Conservation (phyloP, 1,284 basidiomycete genomes). For the Volvariella surrecta region DNA sequence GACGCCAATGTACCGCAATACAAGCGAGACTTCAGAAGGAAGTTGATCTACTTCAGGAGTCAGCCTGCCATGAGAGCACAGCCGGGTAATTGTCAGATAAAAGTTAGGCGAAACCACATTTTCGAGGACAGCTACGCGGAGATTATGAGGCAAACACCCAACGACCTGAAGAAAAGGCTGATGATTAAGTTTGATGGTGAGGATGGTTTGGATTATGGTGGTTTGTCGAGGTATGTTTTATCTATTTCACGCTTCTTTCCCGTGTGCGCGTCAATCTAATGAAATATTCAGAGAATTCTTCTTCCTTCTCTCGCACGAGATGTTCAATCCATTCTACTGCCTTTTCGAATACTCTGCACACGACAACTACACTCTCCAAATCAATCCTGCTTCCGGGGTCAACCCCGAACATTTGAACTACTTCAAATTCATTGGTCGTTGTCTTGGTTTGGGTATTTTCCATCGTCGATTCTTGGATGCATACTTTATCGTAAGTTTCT, state of each 20-base stretch:
- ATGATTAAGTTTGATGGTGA: conserved; percentile 99
- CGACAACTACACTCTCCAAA: conserved; percentile 94
- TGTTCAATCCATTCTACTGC: conserved; percentile 96
- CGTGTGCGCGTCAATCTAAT: background rate
- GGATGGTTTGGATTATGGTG: conserved; percentile 94
- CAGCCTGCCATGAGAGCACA: conserved; percentile 87
- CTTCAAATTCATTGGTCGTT: conserved; percentile 95
- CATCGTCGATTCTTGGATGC: conserved; percentile 94
- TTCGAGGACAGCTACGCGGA: conserved; percentile 95
- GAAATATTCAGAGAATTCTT: conserved; percentile 53
- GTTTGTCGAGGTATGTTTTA: conserved; percentile 72
- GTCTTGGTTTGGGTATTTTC: conserved; percentile 90
- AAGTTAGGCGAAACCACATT: conserved; percentile 88
- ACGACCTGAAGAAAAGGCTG: conserved; percentile 88
- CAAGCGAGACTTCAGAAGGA: conserved; percentile 94
- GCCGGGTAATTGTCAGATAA: conserved; percentile 92
- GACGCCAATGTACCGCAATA: conserved; percentile 93
- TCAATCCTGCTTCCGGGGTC: conserved; percentile 91
- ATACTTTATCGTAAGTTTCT: conserved; percentile 95
- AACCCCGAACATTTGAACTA: conserved; percentile 97
- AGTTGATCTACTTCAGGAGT: conserved; percentile 94
- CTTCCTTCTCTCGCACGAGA: conserved; percentile 93
- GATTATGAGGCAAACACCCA: conserved; percentile 92
- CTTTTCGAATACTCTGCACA: conserved; percentile 96
- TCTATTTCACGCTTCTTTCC: background rate